Base-by-base conservation (phyloP, 2,329 filamentous ascomycete species). In the Tolypocladium paradoxum region DNA sequence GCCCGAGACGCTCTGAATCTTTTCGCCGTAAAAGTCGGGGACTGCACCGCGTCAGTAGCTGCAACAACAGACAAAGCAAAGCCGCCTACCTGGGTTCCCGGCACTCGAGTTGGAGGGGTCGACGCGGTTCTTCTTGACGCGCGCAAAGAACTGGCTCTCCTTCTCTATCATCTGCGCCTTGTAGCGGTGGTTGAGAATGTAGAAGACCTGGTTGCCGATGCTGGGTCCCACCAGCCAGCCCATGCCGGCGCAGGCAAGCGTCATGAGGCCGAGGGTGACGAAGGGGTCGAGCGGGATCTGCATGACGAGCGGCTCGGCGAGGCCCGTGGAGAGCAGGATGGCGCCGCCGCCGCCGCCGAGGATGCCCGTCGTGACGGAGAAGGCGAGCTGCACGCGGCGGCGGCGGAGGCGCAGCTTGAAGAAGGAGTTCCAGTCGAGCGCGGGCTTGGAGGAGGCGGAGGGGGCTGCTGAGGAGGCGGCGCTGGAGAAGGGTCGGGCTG, bases 11-110 rank as follows among this genome's bases (percentile, higher is more conserved):
- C 90, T 96, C 50, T 88, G 88, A 63, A 99, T 96, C 79, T 96
- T 97, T 75, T 99, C 93, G 63, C 93, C 93, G 65, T 99, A 99
- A 73, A 96, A 99, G 68, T 99, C 93, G 45, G 92, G 91, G 1
- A 96, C 88, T 79, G 51, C 3, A 48, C 8, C n/a, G 33, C 5
- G 51, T 66, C 55, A 67, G 61, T 20, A 48, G 40, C 18, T 5
- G 8, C 6, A 22, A 22, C 7, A 29, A 6, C 11, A 29, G 2
- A 45, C 11, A 16, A 27, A 40, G 48, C 27, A 38, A n/a, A 33
- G 22, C 31, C 6, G 65, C 73, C 55, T 69, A 77, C 82, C 80
- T 20, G 93, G 93, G 73, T 97, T 97, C 51, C 88, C 82, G 61
- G 93, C 85, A 40, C 89, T 95, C 57, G 90, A 95, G 52, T 87